Conservation (phyloP, 2,329 filamentous ascomycete genomes). For the Zalaria sp. region DNA sequence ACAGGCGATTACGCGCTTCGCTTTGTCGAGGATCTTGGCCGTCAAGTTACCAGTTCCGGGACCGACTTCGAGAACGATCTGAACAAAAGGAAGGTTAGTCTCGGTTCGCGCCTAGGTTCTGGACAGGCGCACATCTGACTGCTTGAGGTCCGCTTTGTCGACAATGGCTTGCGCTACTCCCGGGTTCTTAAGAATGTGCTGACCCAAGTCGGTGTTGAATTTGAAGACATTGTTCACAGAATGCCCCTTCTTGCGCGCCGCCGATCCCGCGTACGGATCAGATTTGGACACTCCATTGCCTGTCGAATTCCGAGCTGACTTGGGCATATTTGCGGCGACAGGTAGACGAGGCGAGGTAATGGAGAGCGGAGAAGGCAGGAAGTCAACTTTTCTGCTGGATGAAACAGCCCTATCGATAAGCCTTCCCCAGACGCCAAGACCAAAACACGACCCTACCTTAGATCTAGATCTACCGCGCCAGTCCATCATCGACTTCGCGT, state of each 20-base stretch:
- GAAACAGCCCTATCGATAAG: no score
- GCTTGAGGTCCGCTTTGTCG: constrained; percentile 77
- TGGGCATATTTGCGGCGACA: constrained; percentile 25
- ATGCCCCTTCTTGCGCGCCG: constrained; percentile 32
- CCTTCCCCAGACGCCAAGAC: no score
- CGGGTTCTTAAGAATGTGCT: constrained; percentile 87
- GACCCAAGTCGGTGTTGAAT: constrained; percentile 84
- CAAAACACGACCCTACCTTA: no score
- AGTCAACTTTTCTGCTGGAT: not conserved
- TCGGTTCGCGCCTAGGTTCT: not conserved
- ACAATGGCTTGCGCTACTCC: constrained; percentile 73
- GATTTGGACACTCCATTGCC: constrained; percentile 23
- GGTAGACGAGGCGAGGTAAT: not conserved
- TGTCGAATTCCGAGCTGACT: constrained; percentile 19
- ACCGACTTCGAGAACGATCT: constrained; percentile 76
- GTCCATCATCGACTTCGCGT: no score
- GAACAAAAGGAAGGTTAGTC: not conserved
- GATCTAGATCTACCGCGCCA: no score
- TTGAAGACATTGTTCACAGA: constrained; percentile 75
- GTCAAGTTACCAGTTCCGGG: constrained; percentile 85
- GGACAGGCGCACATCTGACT: constrained; percentile 47
- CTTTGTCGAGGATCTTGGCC: constrained; percentile 74
- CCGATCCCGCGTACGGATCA: constrained; percentile 30
- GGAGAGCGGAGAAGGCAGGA: constrained; percentile 1
- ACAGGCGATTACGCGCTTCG: constrained; percentile 70